phyloP scores from a whole-genome alignment of 2,329 filamentous ascomycete species.

The Nemania serpens region DNA sequence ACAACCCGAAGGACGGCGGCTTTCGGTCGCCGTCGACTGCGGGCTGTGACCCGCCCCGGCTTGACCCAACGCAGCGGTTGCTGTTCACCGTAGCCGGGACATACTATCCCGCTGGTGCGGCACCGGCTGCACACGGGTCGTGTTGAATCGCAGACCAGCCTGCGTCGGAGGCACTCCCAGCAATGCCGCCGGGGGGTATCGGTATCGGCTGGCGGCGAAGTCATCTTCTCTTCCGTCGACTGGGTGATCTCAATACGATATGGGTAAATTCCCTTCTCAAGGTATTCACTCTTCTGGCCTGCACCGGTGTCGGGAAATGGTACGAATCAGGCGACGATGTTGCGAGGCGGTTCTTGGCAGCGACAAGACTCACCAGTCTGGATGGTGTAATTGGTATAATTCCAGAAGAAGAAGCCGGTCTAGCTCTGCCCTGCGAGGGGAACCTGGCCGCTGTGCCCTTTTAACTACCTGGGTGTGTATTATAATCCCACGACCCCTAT shows the following conservation, averaged over 20 bases:
- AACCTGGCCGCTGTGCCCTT: too few species aligned
- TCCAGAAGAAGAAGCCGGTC: too few species aligned
- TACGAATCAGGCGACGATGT: too few species aligned
- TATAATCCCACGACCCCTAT: too few species aligned
- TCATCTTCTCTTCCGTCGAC: not conserved
- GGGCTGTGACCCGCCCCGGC: conserved; percentile 44
- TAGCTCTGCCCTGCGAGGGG: too few species aligned
- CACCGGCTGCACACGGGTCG: conserved; percentile 46
- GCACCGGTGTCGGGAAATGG: too few species aligned
- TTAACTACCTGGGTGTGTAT: too few species aligned
- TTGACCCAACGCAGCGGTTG: conserved; percentile 48
- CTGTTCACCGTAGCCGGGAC: conserved; percentile 47
- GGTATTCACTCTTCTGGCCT: too few species aligned
- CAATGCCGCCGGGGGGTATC: conserved; percentile 39
- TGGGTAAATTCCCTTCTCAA: too few species aligned
- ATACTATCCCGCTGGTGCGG: conserved; percentile 40
- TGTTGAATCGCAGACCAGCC: conserved; percentile 47
- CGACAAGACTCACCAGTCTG: too few species aligned
- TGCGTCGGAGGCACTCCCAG: conserved; percentile 50
- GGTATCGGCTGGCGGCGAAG: not conserved
- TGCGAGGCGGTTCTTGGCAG: too few species aligned
- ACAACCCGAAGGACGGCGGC: not conserved
- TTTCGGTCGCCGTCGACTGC: conserved; percentile 26
- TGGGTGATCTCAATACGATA: conserved; percentile 4
- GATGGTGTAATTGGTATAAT: too few species aligned